phyloP scores from a whole-genome alignment of 108 stramenopile genomes.

The Pseudonitzschia multiseries region DNA sequence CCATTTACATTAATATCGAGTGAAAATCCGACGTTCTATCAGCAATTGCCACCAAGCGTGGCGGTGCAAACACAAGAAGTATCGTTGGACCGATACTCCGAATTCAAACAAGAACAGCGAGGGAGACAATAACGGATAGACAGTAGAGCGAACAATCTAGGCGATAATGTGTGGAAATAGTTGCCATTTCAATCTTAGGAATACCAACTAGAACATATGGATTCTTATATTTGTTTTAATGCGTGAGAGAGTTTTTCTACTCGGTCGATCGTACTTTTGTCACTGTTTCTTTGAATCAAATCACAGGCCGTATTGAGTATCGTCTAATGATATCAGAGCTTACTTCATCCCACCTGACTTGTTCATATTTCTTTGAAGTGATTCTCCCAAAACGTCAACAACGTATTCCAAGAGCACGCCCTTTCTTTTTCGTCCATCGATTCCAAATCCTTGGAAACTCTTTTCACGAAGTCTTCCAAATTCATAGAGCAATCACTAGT shows the following conservation, averaged over 20 bases:
- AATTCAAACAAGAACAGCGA: slow-evolving; percentile 31
- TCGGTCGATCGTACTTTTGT: background rate
- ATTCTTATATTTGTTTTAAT: no score
- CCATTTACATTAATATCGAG: slow-evolving; percentile 52
- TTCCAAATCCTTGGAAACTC: background rate
- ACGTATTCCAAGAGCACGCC: background rate
- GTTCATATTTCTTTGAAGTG: background rate
- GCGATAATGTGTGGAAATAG: background rate
- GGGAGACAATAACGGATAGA: slow-evolving; percentile 4
- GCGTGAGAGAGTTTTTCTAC: no score
- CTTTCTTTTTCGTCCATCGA: background rate
- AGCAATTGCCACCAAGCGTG: slow-evolving; percentile 41
- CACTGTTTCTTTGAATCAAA: background rate
- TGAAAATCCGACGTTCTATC: background rate
- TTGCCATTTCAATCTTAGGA: background rate
- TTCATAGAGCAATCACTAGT: background rate
- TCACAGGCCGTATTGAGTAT: background rate
- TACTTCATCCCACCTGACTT: background rate
- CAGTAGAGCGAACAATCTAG: background rate
- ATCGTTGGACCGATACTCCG: slow-evolving; percentile 35
- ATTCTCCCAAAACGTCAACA: background rate
- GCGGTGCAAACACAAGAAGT: slow-evolving; percentile 40
- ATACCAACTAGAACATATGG: background rate
- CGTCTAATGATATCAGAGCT: no score
- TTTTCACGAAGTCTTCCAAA: slow-evolving; percentile 3